phyloP scores from a whole-genome alignment of 768 basidiomycete genomes.

The Calocybe cyanea region DNA sequence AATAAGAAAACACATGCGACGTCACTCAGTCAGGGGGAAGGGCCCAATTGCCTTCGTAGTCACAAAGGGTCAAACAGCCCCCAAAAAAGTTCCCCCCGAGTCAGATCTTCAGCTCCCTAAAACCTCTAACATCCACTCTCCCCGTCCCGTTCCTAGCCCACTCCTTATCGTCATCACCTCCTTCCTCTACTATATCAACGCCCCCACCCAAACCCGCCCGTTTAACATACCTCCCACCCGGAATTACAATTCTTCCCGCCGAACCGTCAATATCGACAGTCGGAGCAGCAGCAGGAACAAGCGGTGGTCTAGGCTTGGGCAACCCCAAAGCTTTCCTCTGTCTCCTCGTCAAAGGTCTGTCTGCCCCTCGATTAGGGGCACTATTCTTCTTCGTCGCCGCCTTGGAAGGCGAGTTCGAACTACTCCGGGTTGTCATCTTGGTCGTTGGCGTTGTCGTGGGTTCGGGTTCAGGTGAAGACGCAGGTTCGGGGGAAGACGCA shows the following conservation, averaged over 20 bases:
- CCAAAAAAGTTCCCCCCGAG: too few relatives aligned
- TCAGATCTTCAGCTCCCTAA: slow-evolving; percentile 71
- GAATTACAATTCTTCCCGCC: slow-evolving; percentile 65
- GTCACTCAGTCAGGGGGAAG: too few relatives aligned
- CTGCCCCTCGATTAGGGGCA: slow-evolving; percentile 10
- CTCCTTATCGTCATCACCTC: slow-evolving; percentile 27
- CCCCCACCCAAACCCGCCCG: slow-evolving; percentile 17
- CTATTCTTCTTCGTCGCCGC: too few relatives aligned
- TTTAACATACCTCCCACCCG: slow-evolving; percentile 49
- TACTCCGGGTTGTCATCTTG: too few relatives aligned
- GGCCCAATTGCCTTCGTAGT: too few relatives aligned
- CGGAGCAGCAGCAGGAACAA: slow-evolving; percentile 16
- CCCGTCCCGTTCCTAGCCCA: slow-evolving; percentile 72
- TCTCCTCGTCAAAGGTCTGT: slow-evolving; percentile 54
- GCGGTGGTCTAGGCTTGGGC: slow-evolving; percentile 44
- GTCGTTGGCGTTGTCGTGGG: too few relatives aligned
- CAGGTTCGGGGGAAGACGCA: background rate
- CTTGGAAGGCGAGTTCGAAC: too few relatives aligned
- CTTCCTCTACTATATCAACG: slow-evolving; percentile 29
- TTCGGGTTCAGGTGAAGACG: slow-evolving; percentile 8
- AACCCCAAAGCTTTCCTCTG: slow-evolving; percentile 69
- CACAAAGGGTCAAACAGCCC: too few relatives aligned
- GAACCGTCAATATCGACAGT: slow-evolving; percentile 17
- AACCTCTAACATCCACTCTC: slow-evolving; percentile 71
- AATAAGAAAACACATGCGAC: too few relatives aligned